Base-by-base conservation (phyloP, 805 yeast genomes). In the Yarrowia divulgata region DNA sequence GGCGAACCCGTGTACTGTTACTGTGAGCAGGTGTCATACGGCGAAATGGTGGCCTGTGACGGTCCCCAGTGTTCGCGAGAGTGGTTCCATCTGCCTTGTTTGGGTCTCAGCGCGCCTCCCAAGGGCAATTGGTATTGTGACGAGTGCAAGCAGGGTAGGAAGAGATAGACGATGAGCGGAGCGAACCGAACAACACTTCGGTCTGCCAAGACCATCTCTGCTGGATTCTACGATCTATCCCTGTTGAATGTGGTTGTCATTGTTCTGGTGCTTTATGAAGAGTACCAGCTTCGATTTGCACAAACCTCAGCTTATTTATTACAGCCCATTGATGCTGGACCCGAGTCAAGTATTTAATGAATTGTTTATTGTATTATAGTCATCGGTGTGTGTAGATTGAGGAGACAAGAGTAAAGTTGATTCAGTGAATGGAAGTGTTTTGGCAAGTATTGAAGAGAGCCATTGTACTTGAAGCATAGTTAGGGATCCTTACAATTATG, bases 11-110 rank as follows among this genome's bases (percentile, higher is more conserved):
- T 93, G 1, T 94, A 94, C 77, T 95, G 99, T 79, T 93, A 94
- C 80, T 95, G 99, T 80, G 91, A 93, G 77, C 97, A 93, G 77
- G 97, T 93, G 0, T 94, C 98, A 5, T 95, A 90, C 77, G 99
- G 99, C 19, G 98, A 95, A 76, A 95, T 95, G 99, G 98, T 95
- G 71, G 99, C 97, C 1, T 95, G 99, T 80, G 99, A 95, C 76
- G 98, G 97, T 13, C 93, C 91, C 43, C 87, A 88, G 70, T 94
- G 98, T 81, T 88, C 88, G 77, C 83, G 92, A 68, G 98, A 93
- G 78, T 93, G 98, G 98, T 93, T 93, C 80, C 98, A 93, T 81
- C 81, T 94, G 73, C 96, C 96, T 18, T 93, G 98, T 79, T 90
- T 91, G 52, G 97, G 97, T 0, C 84, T 93, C 74, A 87, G 88